Conservation (phyloP, 495 filamentous ascomycete species). For the Penicillium angulare region DNA sequence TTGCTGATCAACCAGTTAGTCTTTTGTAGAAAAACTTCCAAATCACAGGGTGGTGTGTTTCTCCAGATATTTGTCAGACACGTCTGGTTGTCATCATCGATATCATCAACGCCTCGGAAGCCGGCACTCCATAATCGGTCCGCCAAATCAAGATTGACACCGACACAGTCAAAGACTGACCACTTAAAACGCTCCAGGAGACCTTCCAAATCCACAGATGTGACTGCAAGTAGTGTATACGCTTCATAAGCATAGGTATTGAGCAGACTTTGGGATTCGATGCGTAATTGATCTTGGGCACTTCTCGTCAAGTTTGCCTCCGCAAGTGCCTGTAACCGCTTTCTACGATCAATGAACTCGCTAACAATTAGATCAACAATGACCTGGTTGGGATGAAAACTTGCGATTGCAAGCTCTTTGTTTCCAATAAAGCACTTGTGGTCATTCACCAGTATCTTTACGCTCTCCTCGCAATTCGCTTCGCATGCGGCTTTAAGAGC, state of each 20-base stretch:
- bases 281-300: not conserved
- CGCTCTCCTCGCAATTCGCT: constrained; percentile 4
- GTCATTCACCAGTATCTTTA: constrained; percentile 4
- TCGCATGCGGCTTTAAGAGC: not conserved
- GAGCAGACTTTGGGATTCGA: not conserved
- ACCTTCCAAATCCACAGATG: constrained; percentile 4
- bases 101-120: constrained; percentile 3
- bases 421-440: constrained; percentile 3
- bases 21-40: constrained; percentile 3
- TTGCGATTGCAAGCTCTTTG: constrained; percentile 1
- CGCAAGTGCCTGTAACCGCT: constrained; percentile 5
- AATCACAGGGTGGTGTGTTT: not conserved
- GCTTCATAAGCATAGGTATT: constrained; percentile 5
- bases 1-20: constrained; percentile 7
- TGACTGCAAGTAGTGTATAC: not conserved
- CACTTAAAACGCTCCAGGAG: not conserved
- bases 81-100: constrained; percentile 1
- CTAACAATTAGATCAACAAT: constrained; percentile 6
- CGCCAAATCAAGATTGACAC: constrained; percentile 4
- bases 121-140: constrained; percentile 2
- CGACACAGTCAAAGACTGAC: constrained; percentile 9
- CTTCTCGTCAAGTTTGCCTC: constrained; percentile 3
- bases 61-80: not conserved
- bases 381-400: not conserved
- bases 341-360: constrained; percentile 4